Evolutionary conservation across 2,329 filamentous ascomycete species (phyloP).

Genomic region (Hirsutella rhossiliensis): DNA sequence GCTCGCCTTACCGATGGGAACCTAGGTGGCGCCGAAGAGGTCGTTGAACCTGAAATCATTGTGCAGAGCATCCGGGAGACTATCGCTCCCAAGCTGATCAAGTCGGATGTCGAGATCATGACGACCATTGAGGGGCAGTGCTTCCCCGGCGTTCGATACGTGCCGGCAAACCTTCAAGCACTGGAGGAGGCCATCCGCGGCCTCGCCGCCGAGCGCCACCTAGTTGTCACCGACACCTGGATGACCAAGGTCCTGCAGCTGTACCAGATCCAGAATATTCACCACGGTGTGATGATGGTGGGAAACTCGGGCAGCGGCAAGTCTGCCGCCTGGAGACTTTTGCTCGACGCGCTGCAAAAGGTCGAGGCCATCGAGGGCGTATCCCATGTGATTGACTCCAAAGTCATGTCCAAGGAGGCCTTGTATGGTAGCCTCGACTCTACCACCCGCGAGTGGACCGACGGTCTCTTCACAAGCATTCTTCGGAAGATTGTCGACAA

Average conservation of each 20-base stretch:
- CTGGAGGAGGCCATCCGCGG: slow-evolving; percentile 72
- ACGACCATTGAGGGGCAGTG: slow-evolving; percentile 67
- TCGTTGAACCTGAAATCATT: slow-evolving; percentile 91
- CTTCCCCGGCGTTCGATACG: slow-evolving; percentile 88
- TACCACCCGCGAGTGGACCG: slow-evolving; percentile 97
- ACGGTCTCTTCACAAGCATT: slow-evolving; percentile 95
- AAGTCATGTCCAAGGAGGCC: slow-evolving; percentile 99
- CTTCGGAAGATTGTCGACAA: slow-evolving; percentile 98
- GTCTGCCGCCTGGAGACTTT: slow-evolving; percentile 84
- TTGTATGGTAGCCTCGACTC: slow-evolving; percentile 92
- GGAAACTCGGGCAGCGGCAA: slow-evolving; percentile 96
- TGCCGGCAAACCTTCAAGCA: slow-evolving; percentile 73
- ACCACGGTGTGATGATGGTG: slow-evolving; percentile 99
- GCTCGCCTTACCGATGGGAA: slow-evolving; percentile 52
- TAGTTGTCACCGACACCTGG: slow-evolving; percentile 89
- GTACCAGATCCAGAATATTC: slow-evolving; percentile 94
- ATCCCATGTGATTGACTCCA: slow-evolving; percentile 95
- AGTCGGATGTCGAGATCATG: slow-evolving; percentile 83
- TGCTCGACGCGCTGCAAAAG: slow-evolving; percentile 81
- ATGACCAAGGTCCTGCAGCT: slow-evolving; percentile 95
- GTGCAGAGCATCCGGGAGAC: slow-evolving; percentile 98
- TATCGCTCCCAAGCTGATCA: slow-evolving; percentile 93
- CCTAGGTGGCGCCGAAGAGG: slow-evolving; percentile 48
- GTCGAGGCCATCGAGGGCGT: slow-evolving; percentile 90
- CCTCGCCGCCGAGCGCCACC: slow-evolving; percentile 72